phyloP scores from a whole-genome alignment of 2,329 filamentous ascomycete genomes.

The Diaporthe sp. region DNA sequence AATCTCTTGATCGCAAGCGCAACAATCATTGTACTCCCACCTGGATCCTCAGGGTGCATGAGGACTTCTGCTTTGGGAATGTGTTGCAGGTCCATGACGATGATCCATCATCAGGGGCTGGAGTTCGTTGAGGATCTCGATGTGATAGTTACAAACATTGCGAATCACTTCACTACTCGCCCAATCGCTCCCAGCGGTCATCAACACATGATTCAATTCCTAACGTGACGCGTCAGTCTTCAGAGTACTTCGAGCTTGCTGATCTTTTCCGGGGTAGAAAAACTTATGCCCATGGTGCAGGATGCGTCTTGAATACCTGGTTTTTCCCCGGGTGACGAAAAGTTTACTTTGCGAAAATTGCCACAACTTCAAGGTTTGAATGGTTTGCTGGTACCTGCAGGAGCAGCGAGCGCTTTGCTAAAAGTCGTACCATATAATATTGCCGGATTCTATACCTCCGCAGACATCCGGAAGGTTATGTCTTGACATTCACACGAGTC shows the following conservation, averaged over 20 bases:
- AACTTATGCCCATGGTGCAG: not conserved
- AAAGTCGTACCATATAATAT: not conserved
- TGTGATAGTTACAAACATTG: not conserved
- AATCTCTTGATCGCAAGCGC: not conserved
- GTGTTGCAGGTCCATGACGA: not conserved
- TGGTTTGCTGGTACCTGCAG: not conserved
- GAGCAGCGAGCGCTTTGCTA: not conserved
- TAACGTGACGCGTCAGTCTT: not conserved
- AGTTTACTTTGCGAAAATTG: not conserved
- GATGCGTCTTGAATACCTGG: not conserved
- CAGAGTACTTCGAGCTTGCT: not conserved
- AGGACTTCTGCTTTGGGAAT: not conserved
- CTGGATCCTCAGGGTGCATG: not conserved
- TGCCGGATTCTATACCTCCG: too few species aligned
- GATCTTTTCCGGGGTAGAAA: not conserved
- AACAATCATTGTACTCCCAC: not conserved
- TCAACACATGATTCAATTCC: not conserved
- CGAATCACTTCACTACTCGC: not conserved
- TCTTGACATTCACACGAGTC: too few species aligned
- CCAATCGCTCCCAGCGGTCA: not conserved
- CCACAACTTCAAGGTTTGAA: not conserved
- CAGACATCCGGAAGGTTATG: too few species aligned
- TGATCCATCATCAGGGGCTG: not conserved
- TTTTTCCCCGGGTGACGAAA: too few species aligned
- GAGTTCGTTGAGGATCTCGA: not conserved